These are phyloP conservation scores for Coccomyxa subellipsoidea DNA, from an alignment of 163 green algal genomes.

Conservation along the genomic window DNA sequence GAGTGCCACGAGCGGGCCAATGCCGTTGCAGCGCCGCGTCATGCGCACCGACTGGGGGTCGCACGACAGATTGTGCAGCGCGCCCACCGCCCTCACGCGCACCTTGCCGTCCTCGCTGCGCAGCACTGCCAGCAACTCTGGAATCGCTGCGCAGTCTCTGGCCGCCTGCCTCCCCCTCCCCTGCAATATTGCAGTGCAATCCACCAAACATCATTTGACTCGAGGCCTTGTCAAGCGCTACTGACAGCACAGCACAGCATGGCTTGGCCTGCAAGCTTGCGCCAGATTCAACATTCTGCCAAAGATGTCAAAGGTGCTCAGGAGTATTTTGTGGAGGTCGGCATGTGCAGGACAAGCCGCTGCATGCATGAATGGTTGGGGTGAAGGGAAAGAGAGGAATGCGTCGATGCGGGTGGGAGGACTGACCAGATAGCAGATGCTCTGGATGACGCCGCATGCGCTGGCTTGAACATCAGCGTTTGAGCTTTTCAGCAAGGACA, in stretches of 20 bases:
- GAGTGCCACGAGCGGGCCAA: slow-evolving; percentile 54
- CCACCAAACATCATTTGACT: neutral
- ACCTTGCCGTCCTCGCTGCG: neutral
- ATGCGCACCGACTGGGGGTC: slow-evolving; percentile 50
- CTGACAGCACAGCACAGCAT: neutral
- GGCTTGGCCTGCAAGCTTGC: neutral
- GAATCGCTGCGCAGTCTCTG: neutral
- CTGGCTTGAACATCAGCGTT: neutral
- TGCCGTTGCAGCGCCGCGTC: slow-evolving; percentile 44
- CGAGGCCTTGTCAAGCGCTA: no score
- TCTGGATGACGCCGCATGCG: slow-evolving; percentile 4
- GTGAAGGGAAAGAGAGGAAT: no score
- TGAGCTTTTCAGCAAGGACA: neutral
- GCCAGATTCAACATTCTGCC: neutral
- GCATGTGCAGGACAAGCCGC: neutral
- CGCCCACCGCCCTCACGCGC: slow-evolving; percentile 31
- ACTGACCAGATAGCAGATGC: neutral
- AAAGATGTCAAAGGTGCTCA: neutral
- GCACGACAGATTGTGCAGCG: slow-evolving; percentile 78
- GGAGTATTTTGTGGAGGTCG: neutral
- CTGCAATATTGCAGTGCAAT: neutral
- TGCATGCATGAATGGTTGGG: neutral
- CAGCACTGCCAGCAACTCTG: neutral
- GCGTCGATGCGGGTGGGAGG: neutral
- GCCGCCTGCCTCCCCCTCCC: neutral